These are phyloP conservation scores for Colletotrichum incanum DNA, from an alignment of 2,329 filamentous ascomycete genomes.

Conservation along the genomic window DNA sequence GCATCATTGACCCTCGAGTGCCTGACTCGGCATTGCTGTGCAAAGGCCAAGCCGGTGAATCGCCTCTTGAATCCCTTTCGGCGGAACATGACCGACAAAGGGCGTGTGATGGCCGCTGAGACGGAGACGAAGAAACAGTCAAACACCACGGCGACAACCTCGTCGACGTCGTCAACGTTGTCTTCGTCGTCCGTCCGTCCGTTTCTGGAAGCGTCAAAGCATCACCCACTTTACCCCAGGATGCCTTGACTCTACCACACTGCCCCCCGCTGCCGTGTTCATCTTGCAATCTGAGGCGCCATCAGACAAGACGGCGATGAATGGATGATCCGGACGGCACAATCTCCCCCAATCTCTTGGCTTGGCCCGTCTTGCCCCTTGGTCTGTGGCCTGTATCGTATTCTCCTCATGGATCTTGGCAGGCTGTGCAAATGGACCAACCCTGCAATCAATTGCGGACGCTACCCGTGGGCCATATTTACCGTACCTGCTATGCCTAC, in stretches of 20 bases:
- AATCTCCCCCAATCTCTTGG: constrained; percentile 28
- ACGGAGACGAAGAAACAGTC: constrained; percentile 10
- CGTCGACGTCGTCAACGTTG: too few relatives aligned
- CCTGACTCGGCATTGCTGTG: constrained; percentile 37
- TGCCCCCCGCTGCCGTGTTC: constrained; percentile 3
- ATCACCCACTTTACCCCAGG: background rate
- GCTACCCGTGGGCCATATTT: constrained; percentile 1
- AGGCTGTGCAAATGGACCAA: constrained; percentile 31
- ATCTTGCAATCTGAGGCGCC: constrained; percentile 3
- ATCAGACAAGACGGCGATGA: background rate
- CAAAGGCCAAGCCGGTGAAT: constrained; percentile 17
- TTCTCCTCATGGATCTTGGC: constrained; percentile 29
- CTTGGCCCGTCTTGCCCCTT: constrained; percentile 30
- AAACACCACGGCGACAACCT: background rate
- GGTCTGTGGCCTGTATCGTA: constrained; percentile 24
- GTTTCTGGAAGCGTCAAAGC: background rate
- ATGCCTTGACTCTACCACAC: background rate
- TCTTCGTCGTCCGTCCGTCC: background rate
- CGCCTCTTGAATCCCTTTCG: background rate
- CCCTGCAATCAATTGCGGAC: constrained; percentile 35
- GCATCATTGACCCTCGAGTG: constrained; percentile 29
- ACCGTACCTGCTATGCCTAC: too few relatives aligned
- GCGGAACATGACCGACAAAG: constrained; percentile 32
- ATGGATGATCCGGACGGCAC: constrained; percentile 18
- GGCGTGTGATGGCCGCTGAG: constrained; percentile 5